phyloP scores from a whole-genome alignment of 331 rosid species.

The Cucumis variabilis region DNA sequence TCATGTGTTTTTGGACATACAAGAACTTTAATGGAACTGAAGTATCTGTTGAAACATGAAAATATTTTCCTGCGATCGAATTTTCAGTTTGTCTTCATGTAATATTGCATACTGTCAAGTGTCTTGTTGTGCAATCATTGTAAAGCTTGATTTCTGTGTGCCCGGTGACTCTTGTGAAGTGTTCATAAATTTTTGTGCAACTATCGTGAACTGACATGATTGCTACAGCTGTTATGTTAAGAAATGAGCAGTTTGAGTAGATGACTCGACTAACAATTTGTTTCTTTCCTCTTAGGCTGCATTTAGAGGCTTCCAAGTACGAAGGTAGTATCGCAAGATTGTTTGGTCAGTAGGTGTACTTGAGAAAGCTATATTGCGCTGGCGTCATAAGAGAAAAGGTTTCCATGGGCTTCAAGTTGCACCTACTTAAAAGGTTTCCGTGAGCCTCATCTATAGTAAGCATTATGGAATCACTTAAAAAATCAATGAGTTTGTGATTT shows the following conservation, averaged over 20 bases:
- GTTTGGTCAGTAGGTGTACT: conserved; percentile 92
- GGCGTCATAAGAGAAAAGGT: conserved; percentile 92
- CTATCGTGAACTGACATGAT: not conserved
- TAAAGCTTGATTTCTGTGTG: not conserved
- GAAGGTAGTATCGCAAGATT: conserved; percentile 79
- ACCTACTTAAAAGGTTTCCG: conserved; percentile 37
- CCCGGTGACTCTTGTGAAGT: conserved; percentile 8
- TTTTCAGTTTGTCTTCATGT: not conserved
- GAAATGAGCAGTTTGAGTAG: not conserved
- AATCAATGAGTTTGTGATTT: too few species aligned
- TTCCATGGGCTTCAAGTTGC: conserved; percentile 82
- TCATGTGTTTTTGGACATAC: too few species aligned
- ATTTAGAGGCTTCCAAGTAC: conserved; percentile 77
- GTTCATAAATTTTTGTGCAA: not conserved
- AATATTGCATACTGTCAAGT: not conserved
- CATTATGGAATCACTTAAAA: too few species aligned
- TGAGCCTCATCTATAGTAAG: too few species aligned
- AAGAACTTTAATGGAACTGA: not conserved
- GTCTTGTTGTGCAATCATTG: conserved; percentile 10
- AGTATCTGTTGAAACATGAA: not conserved
- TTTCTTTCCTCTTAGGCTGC: conserved; percentile 70
- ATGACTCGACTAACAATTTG: conserved; percentile 26
- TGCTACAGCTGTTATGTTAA: not conserved
- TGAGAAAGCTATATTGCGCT: conserved; percentile 89
- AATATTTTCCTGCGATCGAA: not conserved